phyloP scores from a whole-genome alignment of 306 rosid species.

The Chamaecrista fasciculata region DNA sequence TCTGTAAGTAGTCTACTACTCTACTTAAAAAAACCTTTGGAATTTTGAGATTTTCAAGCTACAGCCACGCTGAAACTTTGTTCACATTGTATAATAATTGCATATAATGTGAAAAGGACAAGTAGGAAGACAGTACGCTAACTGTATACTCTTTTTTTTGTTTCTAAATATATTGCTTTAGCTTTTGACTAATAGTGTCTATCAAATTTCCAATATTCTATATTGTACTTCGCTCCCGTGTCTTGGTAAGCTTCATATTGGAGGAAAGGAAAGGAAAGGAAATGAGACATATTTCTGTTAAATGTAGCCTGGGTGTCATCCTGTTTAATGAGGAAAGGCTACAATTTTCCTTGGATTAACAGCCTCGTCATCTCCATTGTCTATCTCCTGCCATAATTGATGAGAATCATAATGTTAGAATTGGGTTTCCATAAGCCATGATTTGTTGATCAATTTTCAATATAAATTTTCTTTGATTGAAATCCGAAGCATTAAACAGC shows the following conservation, averaged over 20 bases:
- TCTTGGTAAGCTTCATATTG: constrained; percentile 9
- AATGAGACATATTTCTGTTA: constrained; percentile 19
- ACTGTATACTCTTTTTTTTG: neutral
- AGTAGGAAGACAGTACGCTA: neutral
- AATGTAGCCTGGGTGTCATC: constrained; percentile 4
- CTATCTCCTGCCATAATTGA: constrained; percentile 33
- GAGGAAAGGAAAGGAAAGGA: neutral
- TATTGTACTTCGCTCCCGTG: neutral
- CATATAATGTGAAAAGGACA: neutral
- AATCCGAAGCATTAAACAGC: neutral
- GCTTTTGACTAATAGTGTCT: neutral
- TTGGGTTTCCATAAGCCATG: neutral
- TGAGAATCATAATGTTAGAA: neutral
- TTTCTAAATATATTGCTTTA: neutral
- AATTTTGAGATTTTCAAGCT: neutral
- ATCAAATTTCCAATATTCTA: constrained; percentile 23
- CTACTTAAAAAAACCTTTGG: neutral
- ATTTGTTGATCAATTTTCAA: neutral
- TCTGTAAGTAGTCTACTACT: constrained; percentile 36
- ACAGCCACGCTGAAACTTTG: neutral
- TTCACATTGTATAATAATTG: neutral
- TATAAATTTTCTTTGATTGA: neutral
- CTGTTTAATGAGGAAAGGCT: constrained; percentile 16
- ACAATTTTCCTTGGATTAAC: constrained; percentile 22
- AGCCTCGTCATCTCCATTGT: constrained; percentile 32